Evolutionary conservation across 164 flowering plant genomes (phyloP).

Genomic region (grape (Vitis vinifera)): DNA sequence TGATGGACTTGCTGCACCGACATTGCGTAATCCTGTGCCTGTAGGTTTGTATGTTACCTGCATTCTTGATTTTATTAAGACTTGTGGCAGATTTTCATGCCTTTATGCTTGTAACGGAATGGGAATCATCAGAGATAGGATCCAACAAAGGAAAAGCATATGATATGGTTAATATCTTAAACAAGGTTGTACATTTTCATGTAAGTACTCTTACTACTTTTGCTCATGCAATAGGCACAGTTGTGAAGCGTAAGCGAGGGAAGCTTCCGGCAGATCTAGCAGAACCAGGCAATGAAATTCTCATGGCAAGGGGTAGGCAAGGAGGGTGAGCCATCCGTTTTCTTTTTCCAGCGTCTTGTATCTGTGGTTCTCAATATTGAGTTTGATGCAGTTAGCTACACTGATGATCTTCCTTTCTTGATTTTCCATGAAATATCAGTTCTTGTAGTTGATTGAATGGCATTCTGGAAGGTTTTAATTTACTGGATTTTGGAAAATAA

Average conservation of each 20-base stretch:
- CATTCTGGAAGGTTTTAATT: no score
- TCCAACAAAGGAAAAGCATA: no score
- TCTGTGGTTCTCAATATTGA: no score
- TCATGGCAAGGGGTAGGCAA: slow-evolving; percentile 95
- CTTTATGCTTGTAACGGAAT: no score
- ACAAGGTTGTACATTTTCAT: no score
- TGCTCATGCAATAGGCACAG: slow-evolving; percentile 62
- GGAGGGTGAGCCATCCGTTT: slow-evolving; percentile 65
- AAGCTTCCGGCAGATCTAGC: slow-evolving; percentile 84
- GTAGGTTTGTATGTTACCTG: slow-evolving; percentile 55
- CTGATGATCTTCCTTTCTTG: no score
- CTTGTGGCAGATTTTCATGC: neutral
- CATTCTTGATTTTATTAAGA: neutral
- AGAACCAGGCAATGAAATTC: slow-evolving; percentile 77
- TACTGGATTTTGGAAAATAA: no score
- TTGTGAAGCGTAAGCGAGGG: slow-evolving; percentile 87
- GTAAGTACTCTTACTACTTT: neutral
- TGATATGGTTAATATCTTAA: no score
- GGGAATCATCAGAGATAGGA: no score
- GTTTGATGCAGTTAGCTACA: no score
- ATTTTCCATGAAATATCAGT: no score
- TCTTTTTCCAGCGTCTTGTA: neutral
- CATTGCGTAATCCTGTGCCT: slow-evolving; percentile 93
- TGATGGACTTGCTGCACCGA: slow-evolving; percentile 72
- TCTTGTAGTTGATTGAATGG: no score